Percentiles rank a stretch among this genome's conserved stretches.
phyloP scores from a whole-genome alignment of 179 eudicot species.

The Dionaea muscipula region DNA sequence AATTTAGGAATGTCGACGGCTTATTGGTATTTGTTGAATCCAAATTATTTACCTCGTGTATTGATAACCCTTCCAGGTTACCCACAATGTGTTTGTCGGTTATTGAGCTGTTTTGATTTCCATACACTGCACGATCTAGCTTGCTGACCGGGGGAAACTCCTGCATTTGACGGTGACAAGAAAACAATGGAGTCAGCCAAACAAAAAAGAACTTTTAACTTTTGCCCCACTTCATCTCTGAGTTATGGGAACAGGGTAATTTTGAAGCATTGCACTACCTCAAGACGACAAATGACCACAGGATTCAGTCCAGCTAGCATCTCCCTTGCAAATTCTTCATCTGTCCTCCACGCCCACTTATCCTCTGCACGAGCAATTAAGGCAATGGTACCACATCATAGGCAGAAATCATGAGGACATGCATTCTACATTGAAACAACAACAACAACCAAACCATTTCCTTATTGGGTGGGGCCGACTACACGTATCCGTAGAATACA shows the following conservation, averaged over 20 bases:
- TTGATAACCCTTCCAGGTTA: slow-evolving; percentile 34
- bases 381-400: neutral
- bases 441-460: no score
- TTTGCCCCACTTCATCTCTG: no score
- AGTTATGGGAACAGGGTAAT: no score
- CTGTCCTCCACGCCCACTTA: slow-evolving; percentile 73
- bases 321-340: slow-evolving; percentile 86
- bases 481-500: no score
- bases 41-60: slow-evolving; percentile 58
- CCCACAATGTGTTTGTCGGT: slow-evolving; percentile 29
- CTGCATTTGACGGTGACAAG: slow-evolving; percentile 23
- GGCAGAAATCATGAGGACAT: no score
- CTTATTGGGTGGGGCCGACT: no score
- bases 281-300: slow-evolving; percentile 41
- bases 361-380: slow-evolving; percentile 26
- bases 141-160: slow-evolving; percentile 66
- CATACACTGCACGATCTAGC: slow-evolving; percentile 38
- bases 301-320: slow-evolving; percentile 73
- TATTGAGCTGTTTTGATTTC: slow-evolving; percentile 47
- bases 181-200: no score
- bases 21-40: no score
- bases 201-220: no score
- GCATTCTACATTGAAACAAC: no score
- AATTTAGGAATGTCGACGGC: no score
- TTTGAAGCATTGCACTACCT: slow-evolving; percentile 19